These are phyloP conservation scores for Rosa multiflora DNA, from an alignment of 306 rosid genomes.

Conservation along the genomic window DNA sequence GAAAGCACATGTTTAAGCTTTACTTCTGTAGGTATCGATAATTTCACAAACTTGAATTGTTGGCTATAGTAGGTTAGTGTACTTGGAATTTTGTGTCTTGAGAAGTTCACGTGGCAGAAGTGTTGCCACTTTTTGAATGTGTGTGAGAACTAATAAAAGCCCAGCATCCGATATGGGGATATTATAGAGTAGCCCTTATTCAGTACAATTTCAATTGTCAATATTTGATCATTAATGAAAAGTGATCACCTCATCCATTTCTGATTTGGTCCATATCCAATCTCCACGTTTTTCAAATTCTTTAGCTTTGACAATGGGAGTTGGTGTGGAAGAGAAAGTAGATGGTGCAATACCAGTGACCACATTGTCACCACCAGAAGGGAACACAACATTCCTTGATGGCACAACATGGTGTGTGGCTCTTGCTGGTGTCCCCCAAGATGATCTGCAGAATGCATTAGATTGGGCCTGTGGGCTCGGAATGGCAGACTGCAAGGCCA, in stretches of 20 bases:
- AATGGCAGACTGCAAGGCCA: conserved; percentile 60
- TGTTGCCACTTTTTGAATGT: no score
- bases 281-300: background rate
- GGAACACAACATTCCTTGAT: conserved; percentile 85
- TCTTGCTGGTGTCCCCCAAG: conserved; percentile 66
- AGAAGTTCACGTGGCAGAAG: background rate
- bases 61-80: background rate
- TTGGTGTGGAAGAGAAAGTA: conserved; percentile 57
- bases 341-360: conserved; percentile 50
- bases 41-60: background rate
- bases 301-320: conserved; percentile 42
- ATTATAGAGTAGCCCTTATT: background rate
- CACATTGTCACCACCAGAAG: conserved; percentile 82
- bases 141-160: no score
- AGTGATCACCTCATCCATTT: background rate
- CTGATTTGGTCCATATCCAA: background rate
- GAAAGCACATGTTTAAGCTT: background rate
- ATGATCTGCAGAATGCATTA: conserved; percentile 81
- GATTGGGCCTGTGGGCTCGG: conserved; percentile 99
- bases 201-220: background rate
- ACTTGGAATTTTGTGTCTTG: background rate
- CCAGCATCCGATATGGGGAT: background rate
- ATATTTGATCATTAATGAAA: background rate
- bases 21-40: background rate
- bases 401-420: conserved; percentile 97